Evolutionary conservation across 2,329 filamentous ascomycete genomes (phyloP), one percentile per base, ranked within the genome.

Genomic region (Trichoderma arundinaceum): DNA sequence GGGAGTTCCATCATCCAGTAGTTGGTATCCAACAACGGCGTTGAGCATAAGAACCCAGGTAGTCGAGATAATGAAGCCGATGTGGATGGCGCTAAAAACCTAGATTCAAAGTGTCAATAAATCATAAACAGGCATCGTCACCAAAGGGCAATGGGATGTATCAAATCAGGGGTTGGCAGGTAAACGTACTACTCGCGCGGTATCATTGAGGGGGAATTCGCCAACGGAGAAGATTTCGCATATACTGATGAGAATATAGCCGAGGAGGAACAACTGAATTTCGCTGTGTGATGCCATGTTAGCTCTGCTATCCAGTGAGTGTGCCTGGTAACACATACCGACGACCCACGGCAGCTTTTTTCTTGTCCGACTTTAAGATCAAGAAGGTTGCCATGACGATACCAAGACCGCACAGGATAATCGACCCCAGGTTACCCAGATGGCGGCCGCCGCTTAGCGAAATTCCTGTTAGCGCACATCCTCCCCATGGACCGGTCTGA

Each of bases 161-260:
- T 49, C 19, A 12, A 15, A 7, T 38, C 19, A 19, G n/a, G 12
- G 35, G 9, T 10, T 15, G n/a, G 49, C 49, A 22, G 39, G 28
- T 43, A 28, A 33, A 82, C 89, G 69, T 84, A 91, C 92, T 72
- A 91, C 84, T 76, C 93, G 88, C 66, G 92, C 90, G 57, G 80
- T 86, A 60, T 83, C 80, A 70, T 86, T 81, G 19, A 97, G 80
- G 2, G 94, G 93, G 73, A 99, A 94, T 35, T 90, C 91, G 71
- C 95, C 95, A 41, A 98, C 88, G 0, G 93, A 94, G 80, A 99
- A 97, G 74, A 99, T 97, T 77, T 98, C 95, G 79, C 94, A 97
- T 73, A 99, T 91, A 72, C 91, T 88, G 68, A 98, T 88, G 66
- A 98, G 79, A 65, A 96, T 90, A 77, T 92, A 99, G 58, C 91